Percentiles rank a stretch among this genome's conserved stretches.
These are phyloP conservation scores for Globisporangium okanoganense DNA, from an alignment of 352 stramenopile genomes.

Conservation along the genomic window DNA sequence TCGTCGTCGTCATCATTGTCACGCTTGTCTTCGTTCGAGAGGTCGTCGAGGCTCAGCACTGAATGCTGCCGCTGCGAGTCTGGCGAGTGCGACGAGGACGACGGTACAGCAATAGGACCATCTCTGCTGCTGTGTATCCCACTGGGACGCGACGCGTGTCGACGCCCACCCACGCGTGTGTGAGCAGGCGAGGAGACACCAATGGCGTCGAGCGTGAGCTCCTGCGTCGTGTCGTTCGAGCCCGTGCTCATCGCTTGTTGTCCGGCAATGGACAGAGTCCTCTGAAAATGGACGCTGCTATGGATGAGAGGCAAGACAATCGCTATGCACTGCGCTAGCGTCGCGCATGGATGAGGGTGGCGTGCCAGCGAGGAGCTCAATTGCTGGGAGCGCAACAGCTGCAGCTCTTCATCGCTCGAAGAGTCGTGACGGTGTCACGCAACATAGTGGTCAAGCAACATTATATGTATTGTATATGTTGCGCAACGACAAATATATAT, in stretches of 20 bases:
- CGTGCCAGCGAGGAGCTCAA: background rate
- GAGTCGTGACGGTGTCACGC: background rate
- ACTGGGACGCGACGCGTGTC: background rate
- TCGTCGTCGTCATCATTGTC: conserved; percentile 6
- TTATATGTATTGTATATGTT: no score
- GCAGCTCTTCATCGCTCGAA: background rate
- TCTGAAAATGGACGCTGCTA: background rate
- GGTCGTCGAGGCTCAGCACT: conserved; percentile 42
- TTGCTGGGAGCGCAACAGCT: background rate
- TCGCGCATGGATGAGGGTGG: background rate
- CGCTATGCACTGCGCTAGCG: background rate
- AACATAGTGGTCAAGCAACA: no score
- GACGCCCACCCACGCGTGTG: background rate
- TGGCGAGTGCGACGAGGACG: background rate
- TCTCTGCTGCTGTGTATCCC: background rate
- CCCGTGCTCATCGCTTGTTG: conserved; percentile 2
- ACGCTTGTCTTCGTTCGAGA: conserved; percentile 23
- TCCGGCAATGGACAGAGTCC: background rate
- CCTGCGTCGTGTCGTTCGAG: conserved; percentile 12
- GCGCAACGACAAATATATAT: no score
- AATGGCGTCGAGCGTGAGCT: conserved; percentile 5
- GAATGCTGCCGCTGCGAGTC: conserved; percentile 11
- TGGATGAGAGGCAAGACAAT: background rate
- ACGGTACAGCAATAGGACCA: background rate
- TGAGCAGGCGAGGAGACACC: background rate